Base-by-base conservation (phyloP, 148 eudicot genomes). In the Fagopyrum esculentum region DNA sequence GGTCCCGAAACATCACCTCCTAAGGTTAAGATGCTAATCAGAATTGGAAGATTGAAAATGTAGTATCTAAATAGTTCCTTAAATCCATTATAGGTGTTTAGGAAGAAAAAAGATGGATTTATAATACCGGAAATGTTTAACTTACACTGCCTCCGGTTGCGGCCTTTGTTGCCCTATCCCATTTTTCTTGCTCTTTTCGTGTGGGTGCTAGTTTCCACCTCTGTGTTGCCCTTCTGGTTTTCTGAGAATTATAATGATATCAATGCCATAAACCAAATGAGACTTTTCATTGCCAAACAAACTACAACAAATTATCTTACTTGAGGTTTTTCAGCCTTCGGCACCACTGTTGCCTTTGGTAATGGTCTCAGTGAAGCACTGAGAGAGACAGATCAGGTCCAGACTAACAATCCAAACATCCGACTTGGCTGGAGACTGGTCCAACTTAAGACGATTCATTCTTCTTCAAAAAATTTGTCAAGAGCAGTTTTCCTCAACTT, bases 131-230 rank as follows among this genome's bases (percentile, higher is more conserved):
- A 30, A 1, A 30, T 30, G 35, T 30, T 6, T 3, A 54, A 84
- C 91, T 83, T 88, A 95, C 99, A 82, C 83, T 95, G 80, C 99
- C 99, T 80, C 93, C 96, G 56, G 96, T 90, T 74, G 97, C 85
- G 74, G 93, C 96, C 86, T 92, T 92, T 43, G 86, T 59, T 79
- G 99, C 99, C 87, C 91, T 86, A 77, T 84, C 91, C 99, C 99
- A 95, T 81, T 88, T 92, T 29, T 92, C 97, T 75, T 82, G 96
- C 84, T 95, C 99, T 7, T 88, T 85, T 45, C 89, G 86, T 57
- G 99, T 95, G 45, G 99, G 97, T 45, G 91, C 99, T 47, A 83
- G 84, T 83, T 84, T 90, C 99, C 98, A 95, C 85, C 77, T 92
- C 81, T 17, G 80, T 49, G 81, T 69, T 7, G 78, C 74, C 69